These are phyloP conservation scores for Hibiscus syriacus DNA, from an alignment of 345 rosid species.

Conservation along the genomic window DNA sequence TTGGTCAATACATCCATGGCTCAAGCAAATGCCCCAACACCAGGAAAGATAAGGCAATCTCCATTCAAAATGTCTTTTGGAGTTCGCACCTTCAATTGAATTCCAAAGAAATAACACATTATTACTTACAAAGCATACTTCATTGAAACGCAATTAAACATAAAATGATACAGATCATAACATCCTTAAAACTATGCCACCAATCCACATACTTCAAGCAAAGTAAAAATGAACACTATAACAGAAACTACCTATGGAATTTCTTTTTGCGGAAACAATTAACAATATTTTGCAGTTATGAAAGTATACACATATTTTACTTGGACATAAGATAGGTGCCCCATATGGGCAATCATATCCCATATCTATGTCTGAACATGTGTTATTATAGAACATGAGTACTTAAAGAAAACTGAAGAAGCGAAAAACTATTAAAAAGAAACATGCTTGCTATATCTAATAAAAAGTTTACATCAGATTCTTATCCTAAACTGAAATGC, in stretches of 20 bases:
- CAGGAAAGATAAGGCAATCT: constrained; percentile 76
- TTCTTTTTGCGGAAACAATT: background rate
- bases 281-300: background rate
- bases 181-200: background rate
- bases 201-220: background rate
- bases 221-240: background rate
- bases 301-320: background rate
- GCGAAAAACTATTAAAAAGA: background rate
- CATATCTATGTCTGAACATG: background rate
- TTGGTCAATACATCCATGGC: constrained; percentile 86
- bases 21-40: constrained; percentile 90
- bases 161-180: background rate
- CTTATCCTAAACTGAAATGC: background rate
- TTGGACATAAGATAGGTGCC: background rate
- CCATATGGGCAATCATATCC: background rate
- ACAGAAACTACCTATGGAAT: background rate
- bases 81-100: constrained; percentile 52
- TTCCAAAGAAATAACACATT: background rate
- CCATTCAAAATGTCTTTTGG: constrained; percentile 76
- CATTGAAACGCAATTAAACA: background rate
- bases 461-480: background rate
- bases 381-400: background rate
- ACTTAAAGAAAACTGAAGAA: background rate
- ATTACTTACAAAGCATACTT: background rate
- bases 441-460: background rate